Evolutionary conservation across 2,329 filamentous ascomycete species (phyloP).

Genomic region (Dactylellina sp.): DNA sequence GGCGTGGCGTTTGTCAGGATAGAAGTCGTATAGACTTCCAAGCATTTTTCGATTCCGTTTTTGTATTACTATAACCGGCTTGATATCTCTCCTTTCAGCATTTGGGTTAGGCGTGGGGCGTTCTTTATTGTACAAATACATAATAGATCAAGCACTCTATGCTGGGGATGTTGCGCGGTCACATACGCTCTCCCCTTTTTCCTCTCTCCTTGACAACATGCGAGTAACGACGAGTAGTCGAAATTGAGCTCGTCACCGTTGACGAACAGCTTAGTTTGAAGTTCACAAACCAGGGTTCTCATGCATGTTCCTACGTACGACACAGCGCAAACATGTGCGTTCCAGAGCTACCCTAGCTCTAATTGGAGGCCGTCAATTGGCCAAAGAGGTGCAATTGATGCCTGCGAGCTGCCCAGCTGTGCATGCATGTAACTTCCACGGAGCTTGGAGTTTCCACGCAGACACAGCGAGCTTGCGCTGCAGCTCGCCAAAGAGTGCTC

Average conservation of each 20-base stretch:
- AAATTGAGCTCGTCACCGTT: slow-evolving; percentile 25
- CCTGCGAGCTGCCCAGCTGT: neutral
- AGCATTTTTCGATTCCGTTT: slow-evolving; percentile 16
- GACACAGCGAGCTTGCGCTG: neutral
- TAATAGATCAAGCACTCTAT: slow-evolving; percentile 15
- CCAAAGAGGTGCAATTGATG: neutral
- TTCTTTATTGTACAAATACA: slow-evolving; percentile 11
- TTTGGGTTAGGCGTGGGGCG: slow-evolving; percentile 7
- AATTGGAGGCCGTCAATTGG: slow-evolving; percentile 1
- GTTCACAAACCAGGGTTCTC: slow-evolving; percentile 21
- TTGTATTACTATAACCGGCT: slow-evolving; percentile 10
- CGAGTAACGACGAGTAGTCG: neutral
- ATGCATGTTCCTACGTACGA: slow-evolving; percentile 46
- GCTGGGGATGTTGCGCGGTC: slow-evolving; percentile 4
- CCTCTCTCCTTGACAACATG: neutral
- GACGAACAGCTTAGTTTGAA: slow-evolving; percentile 28
- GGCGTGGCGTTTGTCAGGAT: slow-evolving; percentile 13
- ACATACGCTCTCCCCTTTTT: neutral
- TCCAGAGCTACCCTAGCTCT: slow-evolving; percentile 2
- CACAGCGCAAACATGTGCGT: slow-evolving; percentile 15
- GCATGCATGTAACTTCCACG: slow-evolving; percentile 40
- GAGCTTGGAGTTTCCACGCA: slow-evolving; percentile 38
- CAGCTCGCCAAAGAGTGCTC: neutral
- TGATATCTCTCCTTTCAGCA: slow-evolving; percentile 25
- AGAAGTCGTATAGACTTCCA: slow-evolving; percentile 7